These are phyloP conservation scores for Sporothrix pallida DNA, from an alignment of 2,329 filamentous ascomycete species.

Conservation along the genomic window DNA sequence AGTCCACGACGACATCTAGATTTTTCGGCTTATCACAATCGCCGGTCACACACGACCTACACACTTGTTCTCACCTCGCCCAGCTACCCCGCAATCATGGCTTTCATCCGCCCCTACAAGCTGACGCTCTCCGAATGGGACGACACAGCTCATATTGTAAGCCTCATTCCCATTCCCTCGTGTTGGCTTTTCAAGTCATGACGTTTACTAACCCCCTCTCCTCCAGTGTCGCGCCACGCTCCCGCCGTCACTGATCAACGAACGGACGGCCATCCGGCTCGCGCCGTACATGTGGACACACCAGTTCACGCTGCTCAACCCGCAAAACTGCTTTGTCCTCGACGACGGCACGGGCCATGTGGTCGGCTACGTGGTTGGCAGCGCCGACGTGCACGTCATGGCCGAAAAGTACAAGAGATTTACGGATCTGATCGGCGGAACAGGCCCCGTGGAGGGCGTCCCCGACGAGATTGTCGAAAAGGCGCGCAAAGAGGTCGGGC, in stretches of 20 bases:
- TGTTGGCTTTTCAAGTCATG: not conserved
- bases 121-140: conserved; percentile 48
- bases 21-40: not conserved
- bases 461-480: conserved; percentile 27
- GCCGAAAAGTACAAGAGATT: conserved; percentile 49
- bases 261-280: conserved; percentile 46
- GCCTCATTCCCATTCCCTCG: conserved; percentile 34
- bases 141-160: conserved; percentile 51
- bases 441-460: not conserved
- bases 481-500: conserved; percentile 39
- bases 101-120: conserved; percentile 53
- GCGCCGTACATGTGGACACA: conserved; percentile 60
- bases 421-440: conserved; percentile 42
- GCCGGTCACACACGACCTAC: not conserved
- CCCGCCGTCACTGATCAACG: conserved; percentile 49
- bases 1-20: not conserved
- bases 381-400: conserved; percentile 51
- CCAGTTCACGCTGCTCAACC: conserved; percentile 55
- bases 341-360: conserved; percentile 53
- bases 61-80: not conserved
- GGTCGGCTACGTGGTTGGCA: conserved; percentile 59
- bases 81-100: conserved; percentile 45
- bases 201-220: too few relatives aligned
- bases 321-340: conserved; percentile 54
- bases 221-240: conserved; percentile 56